A percentile compares a stretch with the other conserved stretches of the same genome.
Evolutionary conservation across 2,329 filamentous ascomycete species (phyloP).

Genomic region (Fusarium algeriense): DNA sequence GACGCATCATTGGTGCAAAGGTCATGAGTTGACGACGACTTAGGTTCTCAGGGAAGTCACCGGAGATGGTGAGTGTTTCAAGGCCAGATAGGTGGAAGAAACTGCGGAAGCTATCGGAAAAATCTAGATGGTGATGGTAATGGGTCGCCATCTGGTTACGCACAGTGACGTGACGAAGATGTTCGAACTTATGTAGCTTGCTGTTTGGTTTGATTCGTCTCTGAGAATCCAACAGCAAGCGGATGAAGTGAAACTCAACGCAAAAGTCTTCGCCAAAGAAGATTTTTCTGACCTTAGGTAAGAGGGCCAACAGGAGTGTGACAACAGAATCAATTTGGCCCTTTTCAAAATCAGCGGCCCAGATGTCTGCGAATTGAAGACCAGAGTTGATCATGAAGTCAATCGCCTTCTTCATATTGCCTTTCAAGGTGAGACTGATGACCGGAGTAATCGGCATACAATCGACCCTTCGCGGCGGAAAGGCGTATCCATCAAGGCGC

Average conservation of each 20-base stretch:
- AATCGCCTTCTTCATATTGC: neutral
- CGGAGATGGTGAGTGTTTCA: neutral
- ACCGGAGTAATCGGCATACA: neutral
- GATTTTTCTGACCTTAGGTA: neutral
- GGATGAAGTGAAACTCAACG: neutral
- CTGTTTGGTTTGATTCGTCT: rapidly evolving
- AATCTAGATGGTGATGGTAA: neutral
- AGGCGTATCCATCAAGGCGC: neutral
- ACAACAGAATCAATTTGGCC: neutral
- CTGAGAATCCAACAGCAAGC: neutral
- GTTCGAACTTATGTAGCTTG: neutral
- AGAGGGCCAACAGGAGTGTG: neutral
- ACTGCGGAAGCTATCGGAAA: neutral
- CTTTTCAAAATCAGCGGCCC: neutral
- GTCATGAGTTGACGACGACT: rapidly evolving
- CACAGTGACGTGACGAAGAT: neutral
- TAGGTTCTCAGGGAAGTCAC: rapidly evolving
- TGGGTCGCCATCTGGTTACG: neutral
- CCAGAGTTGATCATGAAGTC: neutral
- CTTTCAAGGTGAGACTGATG: neutral
- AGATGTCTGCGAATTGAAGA: neutral
- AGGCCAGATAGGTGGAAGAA: neutral
- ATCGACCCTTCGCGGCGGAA: neutral
- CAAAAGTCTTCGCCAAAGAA: neutral
- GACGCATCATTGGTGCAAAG: neutral